A percentile compares a stretch with the other conserved stretches of the same genome.
Evolutionary conservation across 257 asterid species (phyloP).

Genomic region (Primulina eburnea): DNA sequence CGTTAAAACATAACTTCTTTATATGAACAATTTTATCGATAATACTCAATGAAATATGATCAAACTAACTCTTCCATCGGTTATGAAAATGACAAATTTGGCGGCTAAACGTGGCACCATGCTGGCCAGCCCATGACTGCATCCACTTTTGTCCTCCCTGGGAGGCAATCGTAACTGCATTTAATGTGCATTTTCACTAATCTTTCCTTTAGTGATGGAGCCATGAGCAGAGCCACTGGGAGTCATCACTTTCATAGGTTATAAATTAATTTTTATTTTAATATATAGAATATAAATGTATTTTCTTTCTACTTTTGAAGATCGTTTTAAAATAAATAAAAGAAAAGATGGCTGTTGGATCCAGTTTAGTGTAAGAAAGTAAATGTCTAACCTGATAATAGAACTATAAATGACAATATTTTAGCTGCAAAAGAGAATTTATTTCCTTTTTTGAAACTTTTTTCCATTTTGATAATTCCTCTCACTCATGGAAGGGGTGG

Average conservation of each 20-base stretch:
- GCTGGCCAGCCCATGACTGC: conserved; percentile 27
- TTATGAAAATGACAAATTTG: too few relatives aligned
- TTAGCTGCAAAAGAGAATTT: too few relatives aligned
- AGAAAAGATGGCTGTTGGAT: neutral
- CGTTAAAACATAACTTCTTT: too few relatives aligned
- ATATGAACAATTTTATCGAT: too few relatives aligned
- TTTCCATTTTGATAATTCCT: conserved; percentile 18
- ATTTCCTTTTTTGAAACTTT: neutral
- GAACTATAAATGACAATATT: neutral
- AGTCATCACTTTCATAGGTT: neutral
- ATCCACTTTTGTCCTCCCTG: conserved; percentile 32
- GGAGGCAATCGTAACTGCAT: conserved; percentile 10
- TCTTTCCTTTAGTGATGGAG: too few relatives aligned
- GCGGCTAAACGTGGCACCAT: conserved; percentile 19
- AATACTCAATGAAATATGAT: too few relatives aligned
- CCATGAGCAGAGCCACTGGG: too few relatives aligned
- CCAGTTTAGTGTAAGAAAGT: neutral
- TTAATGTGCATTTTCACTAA: conserved; percentile 11
- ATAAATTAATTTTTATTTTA: too few relatives aligned
- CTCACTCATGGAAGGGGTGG: conserved; percentile 21
- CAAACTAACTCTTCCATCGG: too few relatives aligned
- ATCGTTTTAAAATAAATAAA: too few relatives aligned
- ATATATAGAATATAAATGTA: too few relatives aligned
- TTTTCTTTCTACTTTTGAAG: too few relatives aligned
- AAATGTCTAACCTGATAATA: neutral